Evolutionary conservation across 768 basidiomycete species (phyloP).

Genomic region (Lentinula raphanica): DNA sequence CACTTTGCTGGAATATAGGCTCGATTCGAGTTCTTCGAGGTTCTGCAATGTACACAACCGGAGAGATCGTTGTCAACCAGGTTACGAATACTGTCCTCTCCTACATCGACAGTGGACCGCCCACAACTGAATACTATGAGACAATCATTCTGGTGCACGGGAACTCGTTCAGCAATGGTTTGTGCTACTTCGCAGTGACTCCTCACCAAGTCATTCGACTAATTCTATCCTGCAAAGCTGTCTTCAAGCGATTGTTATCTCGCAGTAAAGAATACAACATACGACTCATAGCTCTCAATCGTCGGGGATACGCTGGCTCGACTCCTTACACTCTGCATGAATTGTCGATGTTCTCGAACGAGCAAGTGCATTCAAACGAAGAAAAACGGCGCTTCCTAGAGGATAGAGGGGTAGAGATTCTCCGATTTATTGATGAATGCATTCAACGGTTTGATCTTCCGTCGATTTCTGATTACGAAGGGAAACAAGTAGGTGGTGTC

Average conservation of each 20-base stretch:
- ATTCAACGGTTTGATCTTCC: slow-evolving; percentile 25
- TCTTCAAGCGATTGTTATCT: slow-evolving; percentile 25
- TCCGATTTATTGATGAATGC: slow-evolving; percentile 26
- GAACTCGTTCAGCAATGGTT: slow-evolving; percentile 5
- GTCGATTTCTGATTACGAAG: slow-evolving; percentile 7
- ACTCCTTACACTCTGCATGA: slow-evolving; percentile 26
- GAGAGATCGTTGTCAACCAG: background rate
- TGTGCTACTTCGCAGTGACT: too few relatives aligned
- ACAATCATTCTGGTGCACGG: background rate
- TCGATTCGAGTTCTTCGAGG: too few relatives aligned
- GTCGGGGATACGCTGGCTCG: slow-evolving; percentile 32
- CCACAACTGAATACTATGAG: background rate
- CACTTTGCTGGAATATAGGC: too few relatives aligned
- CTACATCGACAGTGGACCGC: background rate
- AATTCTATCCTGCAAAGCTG: too few relatives aligned
- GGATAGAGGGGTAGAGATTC: slow-evolving; percentile 27
- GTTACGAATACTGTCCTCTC: background rate
- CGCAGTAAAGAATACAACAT: slow-evolving; percentile 20
- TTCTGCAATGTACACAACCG: background rate
- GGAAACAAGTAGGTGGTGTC: slow-evolving; percentile 19
- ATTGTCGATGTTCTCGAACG: slow-evolving; percentile 9
- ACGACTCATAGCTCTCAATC: slow-evolving; percentile 31
- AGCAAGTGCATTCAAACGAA: slow-evolving; percentile 13
- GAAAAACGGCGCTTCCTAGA: slow-evolving; percentile 22
- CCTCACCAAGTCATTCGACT: too few relatives aligned